Percentiles rank a stretch among this genome's conserved stretches.
These are phyloP conservation scores for Capsicum baccatum DNA, from an alignment of 257 asterid genomes.

Conservation along the genomic window DNA sequence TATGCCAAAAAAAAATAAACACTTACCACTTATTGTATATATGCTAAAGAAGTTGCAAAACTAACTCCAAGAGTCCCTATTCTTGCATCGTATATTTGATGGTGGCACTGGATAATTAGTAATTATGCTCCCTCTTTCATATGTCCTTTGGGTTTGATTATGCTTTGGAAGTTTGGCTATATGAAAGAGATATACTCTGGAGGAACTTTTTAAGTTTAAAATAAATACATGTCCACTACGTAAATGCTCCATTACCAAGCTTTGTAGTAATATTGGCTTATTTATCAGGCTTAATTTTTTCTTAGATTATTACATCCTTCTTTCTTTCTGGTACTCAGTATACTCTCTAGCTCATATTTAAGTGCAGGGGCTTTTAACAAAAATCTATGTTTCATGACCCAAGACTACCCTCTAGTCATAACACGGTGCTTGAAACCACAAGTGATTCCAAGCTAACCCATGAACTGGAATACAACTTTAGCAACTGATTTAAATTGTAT, in stretches of 20 bases:
- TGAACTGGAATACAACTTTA: too few relatives aligned
- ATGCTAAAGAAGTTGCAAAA: slow-evolving; percentile 1
- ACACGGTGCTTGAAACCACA: too few relatives aligned
- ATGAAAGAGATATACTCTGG: neutral
- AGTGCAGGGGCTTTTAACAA: neutral
- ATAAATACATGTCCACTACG: neutral
- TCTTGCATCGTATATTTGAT: neutral
- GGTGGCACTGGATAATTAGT: neutral
- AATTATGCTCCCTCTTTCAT: neutral
- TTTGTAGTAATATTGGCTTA: slow-evolving; percentile 24
- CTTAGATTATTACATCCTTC: slow-evolving; percentile 8
- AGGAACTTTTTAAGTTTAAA: neutral
- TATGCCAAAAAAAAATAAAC: neutral
- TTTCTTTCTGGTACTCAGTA: neutral
- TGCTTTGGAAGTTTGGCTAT: slow-evolving; percentile 8
- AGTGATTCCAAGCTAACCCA: too few relatives aligned
- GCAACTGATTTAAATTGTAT: too few relatives aligned
- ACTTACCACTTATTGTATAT: neutral
- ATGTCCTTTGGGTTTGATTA: neutral
- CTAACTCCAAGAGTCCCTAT: neutral
- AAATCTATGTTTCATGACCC: too few relatives aligned
- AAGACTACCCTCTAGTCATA: too few relatives aligned
- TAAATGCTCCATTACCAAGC: neutral
- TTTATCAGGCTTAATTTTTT: neutral
- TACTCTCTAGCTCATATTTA: neutral